phyloP scores from a whole-genome alignment of 441 rosid genomes.

The Pelargonium citronellum region DNA sequence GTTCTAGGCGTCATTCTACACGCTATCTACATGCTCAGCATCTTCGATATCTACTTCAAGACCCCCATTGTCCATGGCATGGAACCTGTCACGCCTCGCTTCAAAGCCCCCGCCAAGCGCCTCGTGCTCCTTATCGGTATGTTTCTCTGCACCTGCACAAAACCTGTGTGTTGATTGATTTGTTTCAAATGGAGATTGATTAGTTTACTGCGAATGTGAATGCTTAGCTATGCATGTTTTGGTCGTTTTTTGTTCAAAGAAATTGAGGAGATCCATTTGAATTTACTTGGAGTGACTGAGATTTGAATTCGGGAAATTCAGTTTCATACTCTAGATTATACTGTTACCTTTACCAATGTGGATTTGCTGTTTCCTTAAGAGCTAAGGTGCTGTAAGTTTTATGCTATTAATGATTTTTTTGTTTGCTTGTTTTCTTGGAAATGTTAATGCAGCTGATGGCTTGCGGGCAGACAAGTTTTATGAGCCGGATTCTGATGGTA shows the following conservation, averaged over 20 bases:
- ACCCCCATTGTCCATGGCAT: conserved; percentile 93
- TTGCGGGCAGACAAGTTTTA: conserved; percentile 92
- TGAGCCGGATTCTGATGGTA: conserved; percentile 74
- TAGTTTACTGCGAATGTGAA: not conserved
- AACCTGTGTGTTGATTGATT: conserved; percentile 7
- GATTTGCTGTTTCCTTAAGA: not conserved
- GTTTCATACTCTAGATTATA: not conserved
- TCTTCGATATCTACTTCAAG: conserved; percentile 95
- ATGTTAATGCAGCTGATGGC: conserved; percentile 69
- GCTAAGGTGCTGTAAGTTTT: not conserved
- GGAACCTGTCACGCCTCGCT: conserved; percentile 77
- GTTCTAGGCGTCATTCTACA: conserved; percentile 73
- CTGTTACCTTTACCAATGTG: not conserved
- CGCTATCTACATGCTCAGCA: conserved; percentile 86
- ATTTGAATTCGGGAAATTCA: not conserved
- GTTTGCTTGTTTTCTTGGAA: conserved; percentile 4
- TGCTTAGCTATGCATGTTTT: not conserved
- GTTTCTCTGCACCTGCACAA: not conserved
- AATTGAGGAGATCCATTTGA: not conserved
- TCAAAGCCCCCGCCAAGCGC: conserved; percentile 76
- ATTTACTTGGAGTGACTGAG: not conserved
- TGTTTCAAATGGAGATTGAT: conserved; percentile 4
- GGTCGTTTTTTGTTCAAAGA: not conserved
- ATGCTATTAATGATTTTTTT: not conserved
- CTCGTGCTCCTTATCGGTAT: conserved; percentile 80